A percentile compares a stretch with the other conserved stretches of the same genome.
Conservation (phyloP, 2,329 filamentous ascomycete genomes). For the Xylariaceae sp. region DNA sequence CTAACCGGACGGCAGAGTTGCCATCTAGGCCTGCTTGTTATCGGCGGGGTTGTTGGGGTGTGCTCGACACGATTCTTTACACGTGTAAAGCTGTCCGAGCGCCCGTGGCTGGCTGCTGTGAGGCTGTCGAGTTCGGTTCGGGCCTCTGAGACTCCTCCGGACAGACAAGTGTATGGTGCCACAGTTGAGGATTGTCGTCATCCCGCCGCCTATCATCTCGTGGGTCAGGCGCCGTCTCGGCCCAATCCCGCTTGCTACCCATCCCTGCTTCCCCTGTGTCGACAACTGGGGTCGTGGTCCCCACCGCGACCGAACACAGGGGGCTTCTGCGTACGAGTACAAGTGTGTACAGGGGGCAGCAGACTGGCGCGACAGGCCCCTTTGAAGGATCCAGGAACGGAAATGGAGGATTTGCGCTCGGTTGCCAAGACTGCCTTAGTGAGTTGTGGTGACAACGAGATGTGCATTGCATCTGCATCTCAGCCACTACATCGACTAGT, state of each 20-base stretch:
- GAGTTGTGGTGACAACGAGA: conserved; percentile 19
- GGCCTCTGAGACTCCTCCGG: not conserved
- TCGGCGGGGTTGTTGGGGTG: not conserved
- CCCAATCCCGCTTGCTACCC: not conserved
- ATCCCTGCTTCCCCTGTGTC: not conserved
- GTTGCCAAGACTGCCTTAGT: conserved; percentile 9
- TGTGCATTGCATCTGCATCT: conserved; percentile 11
- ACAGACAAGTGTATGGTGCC: not conserved
- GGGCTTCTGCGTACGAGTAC: not conserved
- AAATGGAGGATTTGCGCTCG: conserved; percentile 1
- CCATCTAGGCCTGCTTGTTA: not conserved
- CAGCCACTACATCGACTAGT: not conserved
- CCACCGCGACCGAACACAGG: not conserved
- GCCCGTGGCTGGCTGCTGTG: not conserved
- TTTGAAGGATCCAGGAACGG: not conserved
- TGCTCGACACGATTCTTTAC: not conserved
- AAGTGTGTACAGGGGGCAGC: not conserved
- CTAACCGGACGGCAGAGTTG: not conserved
- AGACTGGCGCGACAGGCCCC: not conserved
- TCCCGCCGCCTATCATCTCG: not conserved
- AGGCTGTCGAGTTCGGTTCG: not conserved
- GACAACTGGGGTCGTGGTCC: conserved; percentile 3
- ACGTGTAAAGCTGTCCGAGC: not conserved
- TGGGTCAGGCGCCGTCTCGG: not conserved
- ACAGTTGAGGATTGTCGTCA: conserved; percentile 5